Evolutionary conservation across 305 asterid species (phyloP), one percentile per base, ranked within the genome.

Genomic region (Fraxinus angustifolia): DNA sequence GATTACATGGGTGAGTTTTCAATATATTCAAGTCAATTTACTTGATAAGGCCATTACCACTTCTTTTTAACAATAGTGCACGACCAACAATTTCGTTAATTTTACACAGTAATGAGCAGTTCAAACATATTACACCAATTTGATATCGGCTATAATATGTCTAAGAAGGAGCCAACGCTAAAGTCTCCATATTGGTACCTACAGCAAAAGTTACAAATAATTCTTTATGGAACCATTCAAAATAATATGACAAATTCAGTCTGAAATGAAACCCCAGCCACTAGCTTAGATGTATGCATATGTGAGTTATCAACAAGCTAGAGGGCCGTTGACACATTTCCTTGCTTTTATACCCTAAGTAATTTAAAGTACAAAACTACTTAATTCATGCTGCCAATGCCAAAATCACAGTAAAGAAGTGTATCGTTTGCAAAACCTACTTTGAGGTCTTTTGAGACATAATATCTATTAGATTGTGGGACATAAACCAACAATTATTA

Each of bases 401-500:
- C 73, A 76, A 6, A 76, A 8, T 11, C 70, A 76, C 38, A 40
- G 68, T 42, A 26, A 42, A 76, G 65, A 23, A 53, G 65, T 60
- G 21, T 50, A 62, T 33, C 17, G 23, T 68, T 71, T 73, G 65
- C 74, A 68, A 68, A 34, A 68, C 36, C 40, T 14, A 16, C 31
- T 30, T 5, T 12, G 40, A 38, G 21, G 50, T n/a, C 53, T 67
- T 53, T 31, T 17, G 26, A 50, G 60, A 34, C 16, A n/a, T 62
- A 76, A 34, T 21, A 68, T 79, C 35, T 83, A 68, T 58, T 38
- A 42, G 74, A 79, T 68, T 67, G 80, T 17, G 28, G 60, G 40
- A 82, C 60, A 78, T 17, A 83, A 53, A 68, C 34, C 45, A 8
- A 62, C 31, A 77, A 40, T 50, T 12, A 53, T 3, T 73, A 36